These are phyloP conservation scores for Colletotrichum sp. DNA, from an alignment of 2,329 filamentous ascomycete genomes.

Conservation along the genomic window DNA sequence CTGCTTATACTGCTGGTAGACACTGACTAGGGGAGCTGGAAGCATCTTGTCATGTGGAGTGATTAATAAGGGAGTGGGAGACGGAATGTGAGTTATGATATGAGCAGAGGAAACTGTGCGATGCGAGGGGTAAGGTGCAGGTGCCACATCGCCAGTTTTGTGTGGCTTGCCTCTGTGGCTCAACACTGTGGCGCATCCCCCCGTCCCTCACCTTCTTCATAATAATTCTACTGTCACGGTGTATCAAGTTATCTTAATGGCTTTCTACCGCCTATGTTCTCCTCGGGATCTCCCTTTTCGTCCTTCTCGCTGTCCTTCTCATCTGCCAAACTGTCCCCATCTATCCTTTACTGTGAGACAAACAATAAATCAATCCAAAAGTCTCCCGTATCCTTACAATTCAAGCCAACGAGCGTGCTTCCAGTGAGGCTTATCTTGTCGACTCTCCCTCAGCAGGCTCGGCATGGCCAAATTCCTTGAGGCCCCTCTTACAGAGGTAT, in stretches of 20 bases:
- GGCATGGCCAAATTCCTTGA: not conserved
- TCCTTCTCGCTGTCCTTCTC: not conserved
- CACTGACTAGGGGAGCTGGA: not conserved
- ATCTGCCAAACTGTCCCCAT: not conserved
- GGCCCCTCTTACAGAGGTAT: not conserved
- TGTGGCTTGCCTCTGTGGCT: not conserved
- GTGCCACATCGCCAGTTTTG: not conserved
- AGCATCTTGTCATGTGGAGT: not conserved
- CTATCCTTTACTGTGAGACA: not conserved
- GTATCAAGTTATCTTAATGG: not conserved
- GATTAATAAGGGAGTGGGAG: not conserved
- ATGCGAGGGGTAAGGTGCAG: not conserved
- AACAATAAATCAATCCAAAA: not conserved
- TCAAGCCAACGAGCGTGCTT: rapidly evolving
- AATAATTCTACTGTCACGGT: not conserved
- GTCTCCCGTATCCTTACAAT: not conserved
- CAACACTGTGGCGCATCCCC: not conserved
- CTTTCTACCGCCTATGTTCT: not conserved
- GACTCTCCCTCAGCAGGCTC: rapidly evolving
- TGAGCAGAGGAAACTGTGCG: not conserved
- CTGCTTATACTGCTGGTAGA: not conserved
- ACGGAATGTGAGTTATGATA: not conserved
- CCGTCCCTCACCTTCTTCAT: not conserved
- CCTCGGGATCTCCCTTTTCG: too few species aligned
- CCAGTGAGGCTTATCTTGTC: not conserved